Percentiles rank a stretch among this genome's conserved stretches.
Evolutionary conservation across 352 stramenopile species (phyloP).

Genomic region (Plasmopara muralis): DNA sequence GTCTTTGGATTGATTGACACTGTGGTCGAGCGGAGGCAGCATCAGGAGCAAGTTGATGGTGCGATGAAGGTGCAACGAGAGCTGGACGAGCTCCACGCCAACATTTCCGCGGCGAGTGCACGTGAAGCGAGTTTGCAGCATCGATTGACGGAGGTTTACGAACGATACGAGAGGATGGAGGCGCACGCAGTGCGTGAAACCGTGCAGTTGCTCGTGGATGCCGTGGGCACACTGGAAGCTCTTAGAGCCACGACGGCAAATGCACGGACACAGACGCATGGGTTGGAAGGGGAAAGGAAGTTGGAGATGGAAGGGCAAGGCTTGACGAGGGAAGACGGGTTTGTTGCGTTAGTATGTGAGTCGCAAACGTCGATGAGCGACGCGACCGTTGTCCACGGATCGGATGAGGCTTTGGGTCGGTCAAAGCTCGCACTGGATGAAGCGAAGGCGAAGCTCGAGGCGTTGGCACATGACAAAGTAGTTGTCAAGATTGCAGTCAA

Average conservation of each 20-base stretch:
- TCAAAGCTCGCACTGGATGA: constrained; percentile 36
- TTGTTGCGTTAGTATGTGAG: not conserved
- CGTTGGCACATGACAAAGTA: constrained; percentile 35
- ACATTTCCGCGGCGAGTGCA: constrained; percentile 17
- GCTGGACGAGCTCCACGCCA: constrained; percentile 27
- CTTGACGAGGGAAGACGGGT: too few relatives aligned
- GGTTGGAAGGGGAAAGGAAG: constrained; percentile 5
- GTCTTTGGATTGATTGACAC: constrained; percentile 35
- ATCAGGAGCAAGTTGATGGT: constrained; percentile 12
- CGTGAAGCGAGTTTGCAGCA: constrained; percentile 33
- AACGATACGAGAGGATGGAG: constrained; percentile 33
- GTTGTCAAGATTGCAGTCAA: constrained; percentile 56
- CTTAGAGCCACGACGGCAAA: constrained; percentile 1
- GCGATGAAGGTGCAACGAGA: constrained; percentile 21
- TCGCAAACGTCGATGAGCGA: constrained; percentile 15
- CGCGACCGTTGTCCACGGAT: constrained; percentile 38
- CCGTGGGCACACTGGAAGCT: constrained; percentile 33
- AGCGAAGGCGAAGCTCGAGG: constrained; percentile 31
- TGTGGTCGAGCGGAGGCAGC: constrained; percentile 39
- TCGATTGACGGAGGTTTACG: constrained; percentile 20
- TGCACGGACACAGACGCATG: constrained; percentile 10
- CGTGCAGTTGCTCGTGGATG: constrained; percentile 31
- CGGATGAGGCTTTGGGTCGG: constrained; percentile 23
- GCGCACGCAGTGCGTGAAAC: constrained; percentile 34
- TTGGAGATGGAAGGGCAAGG: too few relatives aligned